Conservation (phyloP, 1,284 basidiomycete species). For the Tylopilus sp. region DNA sequence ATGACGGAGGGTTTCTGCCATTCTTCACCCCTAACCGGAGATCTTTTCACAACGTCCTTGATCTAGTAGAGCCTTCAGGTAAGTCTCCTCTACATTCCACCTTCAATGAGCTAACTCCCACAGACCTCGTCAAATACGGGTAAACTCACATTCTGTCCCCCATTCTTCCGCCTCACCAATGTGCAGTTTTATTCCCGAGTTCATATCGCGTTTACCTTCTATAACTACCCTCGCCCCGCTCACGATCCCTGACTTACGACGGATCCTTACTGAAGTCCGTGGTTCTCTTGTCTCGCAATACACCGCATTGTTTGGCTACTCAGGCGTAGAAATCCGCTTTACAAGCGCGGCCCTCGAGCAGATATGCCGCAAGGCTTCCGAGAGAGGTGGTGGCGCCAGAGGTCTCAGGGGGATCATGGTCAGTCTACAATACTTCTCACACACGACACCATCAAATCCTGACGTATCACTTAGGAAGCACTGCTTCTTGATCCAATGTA, state of each 20-base stretch:
- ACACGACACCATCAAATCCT: slow-evolving; percentile 1
- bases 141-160: slow-evolving; percentile 28
- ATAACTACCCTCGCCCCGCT: slow-evolving; percentile 81
- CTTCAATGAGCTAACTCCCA: slow-evolving; percentile 1
- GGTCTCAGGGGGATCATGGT: slow-evolving; percentile 88
- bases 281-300: slow-evolving; percentile 92
- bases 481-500: slow-evolving; percentile 86
- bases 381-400: slow-evolving; percentile 85
- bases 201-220: slow-evolving; percentile 86
- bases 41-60: slow-evolving; percentile 47
- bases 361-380: slow-evolving; percentile 74
- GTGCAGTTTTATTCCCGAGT: slow-evolving; percentile 86
- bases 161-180: slow-evolving; percentile 8
- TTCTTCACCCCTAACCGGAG: slow-evolving; percentile 74
- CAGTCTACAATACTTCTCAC: slow-evolving; percentile 18
- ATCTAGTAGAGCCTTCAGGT: slow-evolving; percentile 68
- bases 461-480: slow-evolving; percentile 52
- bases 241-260: slow-evolving; percentile 71
- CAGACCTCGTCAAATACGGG: slow-evolving; percentile 86
- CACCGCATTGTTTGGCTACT: slow-evolving; percentile 74
- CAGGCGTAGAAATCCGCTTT: slow-evolving; percentile 78
- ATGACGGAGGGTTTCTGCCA: slow-evolving; percentile 39
- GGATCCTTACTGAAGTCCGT: slow-evolving; percentile 87
- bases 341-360: slow-evolving; percentile 71
- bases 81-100: slow-evolving; percentile 14